phyloP scores from a whole-genome alignment of 2,329 filamentous ascomycete species.

The Thyridium curvatum region DNA sequence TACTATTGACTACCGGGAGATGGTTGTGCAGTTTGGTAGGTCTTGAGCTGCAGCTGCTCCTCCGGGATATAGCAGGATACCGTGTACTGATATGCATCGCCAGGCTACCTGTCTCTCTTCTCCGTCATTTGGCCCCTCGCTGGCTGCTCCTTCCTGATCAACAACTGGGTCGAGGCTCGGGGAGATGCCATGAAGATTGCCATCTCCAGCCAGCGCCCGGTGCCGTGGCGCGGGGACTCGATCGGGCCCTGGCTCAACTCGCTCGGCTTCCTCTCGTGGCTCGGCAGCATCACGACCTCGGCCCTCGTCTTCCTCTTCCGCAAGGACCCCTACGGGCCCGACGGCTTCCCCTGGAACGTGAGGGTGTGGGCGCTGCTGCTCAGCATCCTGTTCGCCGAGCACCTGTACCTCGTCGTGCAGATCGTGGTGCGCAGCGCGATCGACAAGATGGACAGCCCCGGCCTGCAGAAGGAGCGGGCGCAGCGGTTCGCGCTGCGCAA shows the following conservation, averaged over 20 bases:
- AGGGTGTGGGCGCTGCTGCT: slow-evolving; percentile 76
- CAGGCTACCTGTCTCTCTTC: slow-evolving; percentile 81
- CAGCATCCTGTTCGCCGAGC: slow-evolving; percentile 79
- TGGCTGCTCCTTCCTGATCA: slow-evolving; percentile 79
- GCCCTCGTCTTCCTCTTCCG: slow-evolving; percentile 88
- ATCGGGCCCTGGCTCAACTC: slow-evolving; percentile 90
- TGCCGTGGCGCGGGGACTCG: slow-evolving; percentile 83
- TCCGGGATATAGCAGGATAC: too few species aligned
- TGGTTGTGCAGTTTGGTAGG: slow-evolving; percentile 73
- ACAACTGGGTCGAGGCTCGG: slow-evolving; percentile 94
- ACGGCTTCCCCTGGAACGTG: slow-evolving; percentile 63
- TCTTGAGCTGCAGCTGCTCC: not conserved
- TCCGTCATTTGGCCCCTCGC: slow-evolving; percentile 95
- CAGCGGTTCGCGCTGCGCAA: slow-evolving; percentile 79
- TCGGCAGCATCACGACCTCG: slow-evolving; percentile 81
- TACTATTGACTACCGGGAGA: slow-evolving; percentile 83
- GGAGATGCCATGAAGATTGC: slow-evolving; percentile 91
- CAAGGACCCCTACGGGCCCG: slow-evolving; percentile 56
- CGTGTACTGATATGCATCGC: slow-evolving; percentile 9
- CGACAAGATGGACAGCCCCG: slow-evolving; percentile 76
- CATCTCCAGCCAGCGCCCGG: slow-evolving; percentile 79
- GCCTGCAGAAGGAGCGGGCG: slow-evolving; percentile 75
- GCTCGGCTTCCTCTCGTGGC: slow-evolving; percentile 85
- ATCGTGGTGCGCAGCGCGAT: slow-evolving; percentile 67
- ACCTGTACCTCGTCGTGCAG: slow-evolving; percentile 78